These are phyloP conservation scores for Phytopythium boreale DNA, from an alignment of 352 stramenopile species.

Conservation along the genomic window DNA sequence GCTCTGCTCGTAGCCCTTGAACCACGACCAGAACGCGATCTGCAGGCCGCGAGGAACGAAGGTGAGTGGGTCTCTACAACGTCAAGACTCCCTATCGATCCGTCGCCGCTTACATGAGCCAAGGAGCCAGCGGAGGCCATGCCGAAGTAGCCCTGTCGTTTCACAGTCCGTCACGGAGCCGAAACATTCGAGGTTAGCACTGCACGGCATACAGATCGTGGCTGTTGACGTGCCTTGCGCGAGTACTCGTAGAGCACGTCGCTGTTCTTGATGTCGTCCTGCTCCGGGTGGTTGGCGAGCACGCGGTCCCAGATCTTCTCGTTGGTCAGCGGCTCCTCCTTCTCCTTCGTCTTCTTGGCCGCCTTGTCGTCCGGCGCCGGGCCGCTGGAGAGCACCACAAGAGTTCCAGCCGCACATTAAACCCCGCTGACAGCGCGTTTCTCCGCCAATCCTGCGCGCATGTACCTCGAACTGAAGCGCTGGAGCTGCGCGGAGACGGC, in stretches of 20 bases:
- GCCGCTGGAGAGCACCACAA: neutral
- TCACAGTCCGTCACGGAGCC: neutral
- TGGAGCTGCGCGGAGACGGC: conserved; percentile 11
- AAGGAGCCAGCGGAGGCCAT: conserved; percentile 75
- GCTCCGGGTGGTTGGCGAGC: conserved; percentile 48
- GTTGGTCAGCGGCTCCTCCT: conserved; percentile 58
- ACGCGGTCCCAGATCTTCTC: conserved; percentile 73
- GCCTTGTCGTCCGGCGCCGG: neutral
- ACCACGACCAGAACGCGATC: conserved; percentile 88
- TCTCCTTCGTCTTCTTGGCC: conserved; percentile 18
- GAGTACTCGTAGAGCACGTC: conserved; percentile 84
- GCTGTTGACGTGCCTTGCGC: conserved; percentile 49
- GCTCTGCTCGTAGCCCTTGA: conserved; percentile 87
- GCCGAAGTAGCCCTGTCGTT: conserved; percentile 69
- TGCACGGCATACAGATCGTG: neutral
- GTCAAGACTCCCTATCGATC: neutral
- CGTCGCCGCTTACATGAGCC: conserved; percentile 44
- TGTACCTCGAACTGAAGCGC: conserved; percentile 3
- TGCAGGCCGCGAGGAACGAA: conserved; percentile 14
- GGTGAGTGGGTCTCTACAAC: neutral
- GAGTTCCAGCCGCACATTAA: neutral
- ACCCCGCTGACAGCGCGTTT: neutral
- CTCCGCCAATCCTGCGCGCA: neutral
- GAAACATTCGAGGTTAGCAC: neutral
- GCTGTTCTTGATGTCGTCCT: conserved; percentile 43